Evolutionary conservation across 805 yeast genomes (phyloP).

Genomic region (Suhomyces xylopsoci): DNA sequence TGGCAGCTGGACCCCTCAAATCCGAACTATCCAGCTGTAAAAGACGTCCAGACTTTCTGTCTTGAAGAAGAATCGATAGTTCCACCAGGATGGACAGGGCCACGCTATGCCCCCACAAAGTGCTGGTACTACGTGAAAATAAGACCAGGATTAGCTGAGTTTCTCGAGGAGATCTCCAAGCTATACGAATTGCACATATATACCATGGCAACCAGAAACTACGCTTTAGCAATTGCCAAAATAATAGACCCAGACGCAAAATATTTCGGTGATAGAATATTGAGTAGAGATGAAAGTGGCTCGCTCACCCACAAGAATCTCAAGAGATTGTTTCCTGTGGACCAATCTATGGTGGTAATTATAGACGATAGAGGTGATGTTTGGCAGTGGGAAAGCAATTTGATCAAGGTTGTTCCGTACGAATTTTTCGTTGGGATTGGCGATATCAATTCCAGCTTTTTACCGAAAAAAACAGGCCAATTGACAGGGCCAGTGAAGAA

Average conservation of each 20-base stretch:
- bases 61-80: slow-evolving; percentile 70
- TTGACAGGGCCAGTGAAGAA: slow-evolving; percentile 60
- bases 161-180: slow-evolving; percentile 60
- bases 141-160: slow-evolving; percentile 80
- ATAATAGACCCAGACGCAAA: slow-evolving; percentile 87
- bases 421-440: slow-evolving; percentile 97
- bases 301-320: slow-evolving; percentile 85
- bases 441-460: slow-evolving; percentile 88
- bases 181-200: slow-evolving; percentile 89
- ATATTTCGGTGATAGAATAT: slow-evolving; percentile 85
- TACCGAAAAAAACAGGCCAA: slow-evolving; percentile 72
- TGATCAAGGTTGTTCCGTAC: slow-evolving; percentile 90
- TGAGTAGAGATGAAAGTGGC: slow-evolving; percentile 94
- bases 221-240: slow-evolving; percentile 84
- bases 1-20: slow-evolving; percentile 87
- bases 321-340: slow-evolving; percentile 88
- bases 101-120: slow-evolving; percentile 52
- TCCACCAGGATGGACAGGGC: slow-evolving; percentile 60
- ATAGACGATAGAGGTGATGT: slow-evolving; percentile 98
- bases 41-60: slow-evolving; percentile 74
- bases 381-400: slow-evolving; percentile 94
- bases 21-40: slow-evolving; percentile 81
- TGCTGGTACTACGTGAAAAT: slow-evolving; percentile 92
- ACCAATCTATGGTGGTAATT: slow-evolving; percentile 92
- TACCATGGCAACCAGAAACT: slow-evolving; percentile 96